phyloP scores from a whole-genome alignment of 139 green algal species.

The Volvox reticuliferus region DNA sequence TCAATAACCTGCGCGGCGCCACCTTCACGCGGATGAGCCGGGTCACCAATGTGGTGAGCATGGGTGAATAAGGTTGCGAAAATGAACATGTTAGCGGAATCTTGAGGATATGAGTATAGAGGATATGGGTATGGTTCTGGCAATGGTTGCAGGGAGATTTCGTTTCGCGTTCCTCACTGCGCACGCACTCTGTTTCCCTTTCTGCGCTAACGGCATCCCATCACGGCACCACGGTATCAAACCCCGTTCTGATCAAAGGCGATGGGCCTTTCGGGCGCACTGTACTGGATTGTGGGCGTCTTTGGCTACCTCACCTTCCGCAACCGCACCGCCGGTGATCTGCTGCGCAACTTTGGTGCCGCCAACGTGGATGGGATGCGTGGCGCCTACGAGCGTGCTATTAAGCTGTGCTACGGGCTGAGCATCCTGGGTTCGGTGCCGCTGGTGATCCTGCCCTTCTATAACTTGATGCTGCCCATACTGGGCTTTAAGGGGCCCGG shows the following conservation, averaged over 20 bases:
- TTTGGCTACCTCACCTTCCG: conserved; percentile 83
- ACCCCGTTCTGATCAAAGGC: no score
- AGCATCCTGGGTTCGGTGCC: conserved; percentile 82
- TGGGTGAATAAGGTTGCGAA: no score
- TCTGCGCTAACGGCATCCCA: no score
- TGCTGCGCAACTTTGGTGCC: conserved; percentile 87
- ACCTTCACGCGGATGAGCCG: conserved; percentile 69
- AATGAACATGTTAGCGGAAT: no score
- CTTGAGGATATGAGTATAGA: no score
- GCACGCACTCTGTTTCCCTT: no score
- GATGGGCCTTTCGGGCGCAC: neutral
- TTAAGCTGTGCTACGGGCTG: conserved; percentile 86
- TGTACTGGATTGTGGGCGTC: conserved; percentile 84
- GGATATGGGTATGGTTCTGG: no score
- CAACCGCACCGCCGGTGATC: conserved; percentile 71
- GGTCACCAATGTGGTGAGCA: conserved; percentile 62
- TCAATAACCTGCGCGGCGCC: conserved; percentile 54
- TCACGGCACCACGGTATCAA: no score
- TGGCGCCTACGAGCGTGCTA: conserved; percentile 74
- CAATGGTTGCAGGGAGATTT: no score
- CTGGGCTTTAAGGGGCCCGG: conserved; percentile 1
- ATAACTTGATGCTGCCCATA: conserved; percentile 46
- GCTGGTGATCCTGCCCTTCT: conserved; percentile 83
- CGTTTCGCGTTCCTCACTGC: no score
- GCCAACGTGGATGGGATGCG: conserved; percentile 56